Evolutionary conservation across 78 protist species (phyloP), one percentile per base, ranked within the genome.

Genomic region (Dictyostelium discoideum): DNA sequence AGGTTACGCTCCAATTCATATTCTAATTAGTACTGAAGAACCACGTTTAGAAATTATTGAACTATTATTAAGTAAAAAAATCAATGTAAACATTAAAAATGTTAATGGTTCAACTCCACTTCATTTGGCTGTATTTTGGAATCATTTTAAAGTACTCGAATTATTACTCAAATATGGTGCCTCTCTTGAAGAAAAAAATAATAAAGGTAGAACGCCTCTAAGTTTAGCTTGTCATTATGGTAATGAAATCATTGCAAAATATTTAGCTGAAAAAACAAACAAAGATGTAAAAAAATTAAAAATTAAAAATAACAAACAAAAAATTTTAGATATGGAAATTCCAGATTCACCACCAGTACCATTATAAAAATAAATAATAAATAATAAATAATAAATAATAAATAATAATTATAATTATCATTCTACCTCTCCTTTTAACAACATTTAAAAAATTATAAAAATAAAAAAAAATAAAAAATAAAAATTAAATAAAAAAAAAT

Each of bases 221-320:
- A 82, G 77, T 40, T 54, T 90, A 37, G 95, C 95, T 13, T 90
- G 95, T 72, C 95, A 90, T 83, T 90, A 90, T 83, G 95, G 95
- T 37, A 90, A 90, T 37, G 95, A 90, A 90, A 57, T 26, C 18
- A 85, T 90, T 14, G 95, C 95, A 3, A 57, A 60, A 73, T 90
- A 29, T 60, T 69, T 90, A 13, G 95, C 95, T 20, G 88, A 82
- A 20, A 80, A 82, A 73, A 90, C 86, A 54, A 22, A 63, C 37
- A 46, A 63, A 7, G 95, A 90, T 50, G 60, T 77, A 26, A 82
- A 69, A 29, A 82, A 80, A 72, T 76, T 90, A 63, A 90, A 90
- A 46, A 90, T 90, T 48, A 90, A 90, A 72, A 90, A 90, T 39
- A 82, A 90, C 60, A 90, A 83, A 72, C 95, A 90, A 69, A 90